Evolutionary conservation across 1,139 yeast species (phyloP), one percentile per base, ranked within the genome.

Genomic region (Geotrichum bryndzae): DNA sequence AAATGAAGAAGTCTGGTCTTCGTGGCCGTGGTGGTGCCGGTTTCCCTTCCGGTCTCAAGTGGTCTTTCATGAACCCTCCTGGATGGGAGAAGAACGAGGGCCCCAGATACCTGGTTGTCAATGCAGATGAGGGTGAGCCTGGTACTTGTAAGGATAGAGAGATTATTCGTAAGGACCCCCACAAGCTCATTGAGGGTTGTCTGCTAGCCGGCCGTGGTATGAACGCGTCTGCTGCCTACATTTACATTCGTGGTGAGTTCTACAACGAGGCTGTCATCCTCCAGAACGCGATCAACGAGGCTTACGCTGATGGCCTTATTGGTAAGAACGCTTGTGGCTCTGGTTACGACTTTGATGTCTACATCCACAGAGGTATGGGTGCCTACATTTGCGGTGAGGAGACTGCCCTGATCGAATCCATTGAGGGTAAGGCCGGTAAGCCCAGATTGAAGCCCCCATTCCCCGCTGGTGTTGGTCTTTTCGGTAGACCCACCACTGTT

Each of bases 21-120:
- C 84, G 96, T 76, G 96, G 96, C 63, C 85, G 96, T 77, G 96
- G 96, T 65, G 96, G 96, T 70, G 96, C 96, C 54, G 96, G 96
- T 29, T 89, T 89, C 80, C 96, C 96, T 59, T 84, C 91, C 31
- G 96, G 96, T 57, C 82, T 89, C 71, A 89, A 89, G 76, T 89
- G 95, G 95, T 87, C 95, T 23, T 89, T 89, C 73, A 89, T 89
- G 96, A 89, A 89, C 77, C 96, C 96, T 59, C 96, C 96, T 58
- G 94, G 94, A 65, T 89, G 96, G 96, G 95, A 89, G 68, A 89
- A 88, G 74, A 88, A 88, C 75, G 78, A 76, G 23, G 96, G 96
- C 27, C 94, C 96, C 66, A 83, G 96, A 74, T 89, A 89, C 74
- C 81, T 89, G 67, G 95, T 89, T 59, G 90, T 89, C 70, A 89